Evolutionary conservation across 1,284 basidiomycete genomes (phyloP).

Genomic region (Microbotryomycetes sp.): DNA sequence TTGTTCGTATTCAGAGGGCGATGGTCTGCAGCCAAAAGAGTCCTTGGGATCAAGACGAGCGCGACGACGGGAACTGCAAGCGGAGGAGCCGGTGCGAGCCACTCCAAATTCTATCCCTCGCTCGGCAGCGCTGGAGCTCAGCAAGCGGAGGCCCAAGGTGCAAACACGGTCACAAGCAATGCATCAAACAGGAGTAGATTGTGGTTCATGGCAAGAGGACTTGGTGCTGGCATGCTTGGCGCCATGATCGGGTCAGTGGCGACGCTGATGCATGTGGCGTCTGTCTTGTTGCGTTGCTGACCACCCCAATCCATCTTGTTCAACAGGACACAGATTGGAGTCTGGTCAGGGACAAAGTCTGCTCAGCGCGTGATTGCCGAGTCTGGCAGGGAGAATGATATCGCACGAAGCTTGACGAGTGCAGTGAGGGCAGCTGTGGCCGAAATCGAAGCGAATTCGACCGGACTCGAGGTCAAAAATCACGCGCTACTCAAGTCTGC

Average conservation of each 20-base stretch:
- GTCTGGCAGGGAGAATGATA: not conserved
- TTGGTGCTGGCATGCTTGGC: constrained; percentile 1
- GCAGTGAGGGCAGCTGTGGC: not conserved
- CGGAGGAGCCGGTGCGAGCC: not conserved
- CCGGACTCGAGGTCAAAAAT: not conserved
- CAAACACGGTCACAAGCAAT: not conserved
- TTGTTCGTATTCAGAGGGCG: not conserved
- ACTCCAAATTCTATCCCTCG: not conserved
- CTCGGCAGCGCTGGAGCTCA: not conserved
- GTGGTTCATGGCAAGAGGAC: not conserved
- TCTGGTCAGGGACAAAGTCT: not conserved
- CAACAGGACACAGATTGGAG: not conserved
- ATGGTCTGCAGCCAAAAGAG: not conserved
- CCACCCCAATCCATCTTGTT: no score
- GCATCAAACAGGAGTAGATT: not conserved
- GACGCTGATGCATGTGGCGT: not conserved
- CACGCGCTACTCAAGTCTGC: not conserved
- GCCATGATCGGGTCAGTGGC: constrained; percentile 1
- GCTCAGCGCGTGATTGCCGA: not conserved
- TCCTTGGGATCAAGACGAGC: not conserved
- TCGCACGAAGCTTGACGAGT: not conserved
- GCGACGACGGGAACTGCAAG: not conserved
- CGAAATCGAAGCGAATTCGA: not conserved
- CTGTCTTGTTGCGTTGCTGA: not conserved
- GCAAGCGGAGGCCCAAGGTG: not conserved